Evolutionary conservation across 129 eudicot species (phyloP).

Genomic region (Centaurea solstitialis): DNA sequence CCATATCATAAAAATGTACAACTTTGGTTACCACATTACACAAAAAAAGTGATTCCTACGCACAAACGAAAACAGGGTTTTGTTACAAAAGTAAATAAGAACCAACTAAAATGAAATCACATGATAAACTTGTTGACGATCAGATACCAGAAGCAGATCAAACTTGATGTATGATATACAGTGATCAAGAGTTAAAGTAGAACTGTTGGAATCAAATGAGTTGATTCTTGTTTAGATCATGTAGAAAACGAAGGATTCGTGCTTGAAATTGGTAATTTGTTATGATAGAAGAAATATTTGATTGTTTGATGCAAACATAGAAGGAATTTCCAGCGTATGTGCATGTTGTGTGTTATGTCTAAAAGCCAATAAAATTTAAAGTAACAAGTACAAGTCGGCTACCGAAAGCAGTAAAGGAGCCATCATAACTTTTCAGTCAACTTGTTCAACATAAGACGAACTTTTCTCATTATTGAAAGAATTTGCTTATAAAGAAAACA

Average conservation of each 20-base stretch:
- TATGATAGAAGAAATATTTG: background rate
- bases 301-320: background rate
- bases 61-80: constrained; percentile 12
- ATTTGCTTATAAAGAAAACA: no score
- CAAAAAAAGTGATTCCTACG: background rate
- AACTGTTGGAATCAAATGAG: constrained; percentile 14
- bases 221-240: background rate
- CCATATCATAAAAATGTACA: background rate
- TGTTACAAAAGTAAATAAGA: background rate
- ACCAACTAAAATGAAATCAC: background rate
- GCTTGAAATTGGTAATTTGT: no score
- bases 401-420: constrained; percentile 22
- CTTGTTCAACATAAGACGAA: constrained; percentile 7
- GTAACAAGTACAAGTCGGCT: constrained; percentile 23
- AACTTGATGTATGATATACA: constrained; percentile 19
- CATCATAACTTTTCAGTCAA: constrained; percentile 13
- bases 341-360: constrained; percentile 12
- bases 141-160: constrained; percentile 14
- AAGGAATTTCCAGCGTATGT: background rate
- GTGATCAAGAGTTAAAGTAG: constrained; percentile 18
- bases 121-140: background rate
- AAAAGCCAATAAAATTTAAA: constrained; percentile 9
- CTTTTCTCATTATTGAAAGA: background rate
- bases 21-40: no score
- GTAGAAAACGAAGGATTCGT: background rate